Base-by-base conservation (phyloP, 1,139 yeast species). In the Komagataea norvegica region DNA sequence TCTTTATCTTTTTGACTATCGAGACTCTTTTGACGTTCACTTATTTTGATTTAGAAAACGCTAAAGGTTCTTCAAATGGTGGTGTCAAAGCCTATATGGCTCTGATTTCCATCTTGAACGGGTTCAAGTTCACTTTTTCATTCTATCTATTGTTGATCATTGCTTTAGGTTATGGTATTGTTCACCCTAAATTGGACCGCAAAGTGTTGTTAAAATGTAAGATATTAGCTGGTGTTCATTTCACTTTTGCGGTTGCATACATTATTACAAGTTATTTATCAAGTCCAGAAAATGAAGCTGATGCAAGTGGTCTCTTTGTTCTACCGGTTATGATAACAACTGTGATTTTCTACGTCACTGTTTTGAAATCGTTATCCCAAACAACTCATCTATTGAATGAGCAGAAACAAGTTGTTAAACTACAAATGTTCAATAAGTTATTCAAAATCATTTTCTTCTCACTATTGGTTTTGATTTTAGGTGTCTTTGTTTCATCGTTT, bases 11-110 rank as follows among this genome's bases (percentile, higher is more conserved):
- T 51, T 72, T 91, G 56, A 82, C 95, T 1, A 68, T 80, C 31
- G 98, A 91, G 59, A 85, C 91, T 51, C 74, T 88, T 40, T 77
- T 87, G 36, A 81, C 87, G 31, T 89, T 96, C 95, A 88, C 94
- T 5, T 84, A 86, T 60, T 91, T 85, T 59, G 95, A 87, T 55
- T 72, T 84, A 49, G 77, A 79, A 51, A 93, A 93, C 63, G 73
- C 77, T 46, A 64, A 64, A 44, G 79, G 81, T 25, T 52, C 60
- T 30, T 42, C 55, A 2, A 70, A 74, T 25, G 74, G 77, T 1
- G 89, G 86, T 33, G 78, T 85, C 38, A 74, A 76, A 42, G 78
- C 79, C 37, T 87, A 87, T 62, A 74, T 87, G 74, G 77, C 77
- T 8, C 74, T 89, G 55, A 72, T 89, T 36, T 81, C 96, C 2